phyloP scores from a whole-genome alignment of 495 filamentous ascomycete genomes.

The Hyaloscypha variabilis region DNA sequence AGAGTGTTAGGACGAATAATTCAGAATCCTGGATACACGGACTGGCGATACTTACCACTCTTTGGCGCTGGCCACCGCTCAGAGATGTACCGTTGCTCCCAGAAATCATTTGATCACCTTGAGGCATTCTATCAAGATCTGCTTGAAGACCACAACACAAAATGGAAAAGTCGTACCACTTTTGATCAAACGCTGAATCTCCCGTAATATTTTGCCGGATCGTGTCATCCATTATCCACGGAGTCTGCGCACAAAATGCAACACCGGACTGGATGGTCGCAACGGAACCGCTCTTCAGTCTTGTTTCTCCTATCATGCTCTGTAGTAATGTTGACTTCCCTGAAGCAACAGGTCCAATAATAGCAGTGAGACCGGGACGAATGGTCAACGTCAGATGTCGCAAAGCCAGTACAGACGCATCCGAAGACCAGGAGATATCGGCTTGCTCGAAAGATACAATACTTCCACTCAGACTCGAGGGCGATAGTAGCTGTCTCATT shows the following conservation, averaged over 20 bases:
- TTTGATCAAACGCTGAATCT: slow-evolving; percentile 4
- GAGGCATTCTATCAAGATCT: slow-evolving; percentile 44
- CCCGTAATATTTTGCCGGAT: slow-evolving; percentile 40
- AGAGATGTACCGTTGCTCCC: slow-evolving; percentile 60
- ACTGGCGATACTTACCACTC: slow-evolving; percentile 46
- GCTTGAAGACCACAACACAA: slow-evolving; percentile 35
- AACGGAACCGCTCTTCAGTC: slow-evolving; percentile 21
- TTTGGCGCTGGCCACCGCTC: slow-evolving; percentile 57
- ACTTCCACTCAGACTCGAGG: too few relatives aligned
- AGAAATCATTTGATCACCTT: slow-evolving; percentile 53
- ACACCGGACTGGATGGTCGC: too few relatives aligned
- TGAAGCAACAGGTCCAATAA: slow-evolving; percentile 54
- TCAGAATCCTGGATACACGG: slow-evolving; percentile 3
- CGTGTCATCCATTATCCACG: slow-evolving; percentile 41
- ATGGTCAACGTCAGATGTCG: too few relatives aligned
- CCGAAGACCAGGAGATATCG: too few relatives aligned
- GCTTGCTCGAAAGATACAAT: too few relatives aligned
- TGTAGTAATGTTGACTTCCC: slow-evolving; percentile 57
- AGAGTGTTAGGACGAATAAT: slow-evolving; percentile 35
- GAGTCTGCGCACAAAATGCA: slow-evolving; percentile 36
- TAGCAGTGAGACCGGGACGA: neutral
- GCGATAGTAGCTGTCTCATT: too few relatives aligned
- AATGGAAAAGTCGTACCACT: slow-evolving; percentile 19
- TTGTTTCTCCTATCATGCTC: slow-evolving; percentile 43
- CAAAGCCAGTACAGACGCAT: too few relatives aligned